phyloP scores from a whole-genome alignment of 2,329 filamentous ascomycete genomes.

The Talaromyces sp. region DNA sequence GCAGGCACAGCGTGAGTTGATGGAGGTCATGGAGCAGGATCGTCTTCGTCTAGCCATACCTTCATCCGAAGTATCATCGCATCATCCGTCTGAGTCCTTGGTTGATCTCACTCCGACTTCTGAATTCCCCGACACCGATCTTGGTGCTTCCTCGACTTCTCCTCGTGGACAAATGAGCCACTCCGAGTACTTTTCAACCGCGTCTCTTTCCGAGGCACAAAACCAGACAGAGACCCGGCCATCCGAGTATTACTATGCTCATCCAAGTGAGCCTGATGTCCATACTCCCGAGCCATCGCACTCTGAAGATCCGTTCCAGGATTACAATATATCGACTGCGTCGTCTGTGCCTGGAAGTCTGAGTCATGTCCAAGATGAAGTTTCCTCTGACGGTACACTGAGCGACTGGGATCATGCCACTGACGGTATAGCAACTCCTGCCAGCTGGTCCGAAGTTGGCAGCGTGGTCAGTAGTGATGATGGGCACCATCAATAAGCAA shows the following conservation, averaged over 20 bases:
- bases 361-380: constrained; percentile 32
- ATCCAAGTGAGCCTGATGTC: constrained; percentile 19
- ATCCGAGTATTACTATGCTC: constrained; percentile 29
- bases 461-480: constrained; percentile 40
- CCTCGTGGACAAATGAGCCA: constrained; percentile 14
- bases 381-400: constrained; percentile 32
- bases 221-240: constrained; percentile 28
- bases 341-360: constrained; percentile 33
- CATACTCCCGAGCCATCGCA: constrained; percentile 8
- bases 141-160: constrained; percentile 14
- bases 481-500: constrained; percentile 16
- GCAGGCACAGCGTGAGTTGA: constrained; percentile 14
- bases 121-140: constrained; percentile 29
- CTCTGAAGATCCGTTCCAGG: constrained; percentile 17
- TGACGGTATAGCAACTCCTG: constrained; percentile 31
- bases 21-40: constrained; percentile 16
- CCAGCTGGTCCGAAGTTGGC: constrained; percentile 42
- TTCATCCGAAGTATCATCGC: constrained; percentile 27
- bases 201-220: constrained; percentile 18
- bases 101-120: constrained; percentile 43
- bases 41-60: constrained; percentile 22
- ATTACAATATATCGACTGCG: constrained; percentile 26
- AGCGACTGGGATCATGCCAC: constrained; percentile 32
- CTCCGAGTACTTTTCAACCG: constrained; percentile 22
- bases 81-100: constrained; percentile 37